A percentile compares a stretch with the other conserved stretches of the same genome.
These are phyloP conservation scores for Thraustochytrium sp. DNA, from an alignment of 352 stramenopile genomes.

Conservation along the genomic window DNA sequence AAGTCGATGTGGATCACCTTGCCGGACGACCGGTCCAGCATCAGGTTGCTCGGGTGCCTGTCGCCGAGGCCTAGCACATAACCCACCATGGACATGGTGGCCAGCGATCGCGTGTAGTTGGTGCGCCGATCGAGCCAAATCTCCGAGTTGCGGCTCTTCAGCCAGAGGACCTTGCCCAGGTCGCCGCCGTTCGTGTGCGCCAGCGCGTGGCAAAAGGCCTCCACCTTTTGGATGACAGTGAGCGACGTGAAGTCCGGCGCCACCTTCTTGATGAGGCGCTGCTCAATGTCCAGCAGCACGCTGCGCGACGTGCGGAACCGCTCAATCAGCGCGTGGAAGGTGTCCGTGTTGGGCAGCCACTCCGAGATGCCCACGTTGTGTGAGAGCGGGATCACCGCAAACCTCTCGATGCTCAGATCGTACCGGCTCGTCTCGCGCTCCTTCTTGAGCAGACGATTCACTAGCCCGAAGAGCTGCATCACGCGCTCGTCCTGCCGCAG, in stretches of 20 bases:
- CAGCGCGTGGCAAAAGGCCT: conserved; percentile 86
- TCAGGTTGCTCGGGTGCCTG: conserved; percentile 98
- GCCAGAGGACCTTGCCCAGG: conserved; percentile 97
- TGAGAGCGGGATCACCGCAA: conserved; percentile 94
- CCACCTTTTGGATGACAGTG: conserved; percentile 94
- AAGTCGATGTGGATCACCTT: conserved; percentile 95
- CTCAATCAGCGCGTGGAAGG: conserved; percentile 92
- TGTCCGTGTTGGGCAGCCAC: conserved; percentile 97
- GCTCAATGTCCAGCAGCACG: conserved; percentile 84
- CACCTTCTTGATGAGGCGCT: conserved; percentile 92
- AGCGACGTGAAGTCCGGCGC: conserved; percentile 87
- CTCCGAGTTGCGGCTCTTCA: conserved; percentile 95
- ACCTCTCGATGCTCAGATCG: conserved; percentile 88
- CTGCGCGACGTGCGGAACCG: conserved; percentile 81
- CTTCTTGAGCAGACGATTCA: conserved; percentile 95
- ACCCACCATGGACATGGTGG: conserved; percentile 98
- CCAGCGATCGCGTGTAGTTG: conserved; percentile 92
- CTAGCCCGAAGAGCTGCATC: conserved; percentile 98
- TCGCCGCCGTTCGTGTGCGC: conserved; percentile 60
- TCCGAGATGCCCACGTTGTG: conserved; percentile 95
- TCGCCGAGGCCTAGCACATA: conserved; percentile 99
- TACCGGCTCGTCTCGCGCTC: conserved; percentile 91
- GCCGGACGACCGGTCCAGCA: conserved; percentile 95
- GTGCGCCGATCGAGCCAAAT: conserved; percentile 95
- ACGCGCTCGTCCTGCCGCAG: conserved; percentile 97